These are phyloP conservation scores for Penicillium janthinellum DNA, from an alignment of 2,329 filamentous ascomycete species.

Conservation along the genomic window DNA sequence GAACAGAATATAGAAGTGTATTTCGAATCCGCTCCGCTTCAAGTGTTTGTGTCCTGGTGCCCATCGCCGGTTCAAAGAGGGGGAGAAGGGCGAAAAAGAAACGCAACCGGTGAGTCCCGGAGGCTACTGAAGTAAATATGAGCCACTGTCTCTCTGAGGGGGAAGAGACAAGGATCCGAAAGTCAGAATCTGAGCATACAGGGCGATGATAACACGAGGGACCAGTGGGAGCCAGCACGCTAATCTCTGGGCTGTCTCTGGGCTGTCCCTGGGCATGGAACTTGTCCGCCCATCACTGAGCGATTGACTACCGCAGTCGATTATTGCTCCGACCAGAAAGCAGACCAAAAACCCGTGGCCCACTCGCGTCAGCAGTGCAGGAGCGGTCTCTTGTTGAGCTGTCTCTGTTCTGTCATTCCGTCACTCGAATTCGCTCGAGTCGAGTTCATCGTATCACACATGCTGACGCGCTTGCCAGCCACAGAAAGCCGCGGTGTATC, in stretches of 20 bases:
- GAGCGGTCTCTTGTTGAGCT: neutral
- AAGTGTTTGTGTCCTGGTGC: neutral
- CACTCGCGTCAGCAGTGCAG: conserved; percentile 1
- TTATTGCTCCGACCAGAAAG: neutral
- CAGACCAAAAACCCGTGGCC: neutral
- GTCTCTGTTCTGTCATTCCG: neutral
- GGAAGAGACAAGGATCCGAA: conserved; percentile 8
- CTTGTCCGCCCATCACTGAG: neutral
- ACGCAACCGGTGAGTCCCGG: conserved; percentile 8
- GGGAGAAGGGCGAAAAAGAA: conserved; percentile 3
- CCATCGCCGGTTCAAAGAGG: neutral
- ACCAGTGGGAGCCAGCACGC: conserved; percentile 16
- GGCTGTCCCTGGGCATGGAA: neutral
- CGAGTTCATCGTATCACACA: conserved; percentile 6
- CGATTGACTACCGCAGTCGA: too few relatives aligned
- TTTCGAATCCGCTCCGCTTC: neutral
- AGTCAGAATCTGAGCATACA: neutral
- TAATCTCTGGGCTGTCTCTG: conserved; percentile 11
- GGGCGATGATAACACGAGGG: conserved; percentile 8
- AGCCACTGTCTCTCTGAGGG: conserved; percentile 3
- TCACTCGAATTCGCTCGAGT: neutral
- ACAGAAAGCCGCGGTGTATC: conserved; percentile 3
- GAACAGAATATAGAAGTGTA: neutral
- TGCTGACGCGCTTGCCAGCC: conserved; percentile 11
- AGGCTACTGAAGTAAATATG: conserved; percentile 13